These are phyloP conservation scores for Ascochyta fabae DNA, from an alignment of 2,329 filamentous ascomycete genomes.

Conservation along the genomic window DNA sequence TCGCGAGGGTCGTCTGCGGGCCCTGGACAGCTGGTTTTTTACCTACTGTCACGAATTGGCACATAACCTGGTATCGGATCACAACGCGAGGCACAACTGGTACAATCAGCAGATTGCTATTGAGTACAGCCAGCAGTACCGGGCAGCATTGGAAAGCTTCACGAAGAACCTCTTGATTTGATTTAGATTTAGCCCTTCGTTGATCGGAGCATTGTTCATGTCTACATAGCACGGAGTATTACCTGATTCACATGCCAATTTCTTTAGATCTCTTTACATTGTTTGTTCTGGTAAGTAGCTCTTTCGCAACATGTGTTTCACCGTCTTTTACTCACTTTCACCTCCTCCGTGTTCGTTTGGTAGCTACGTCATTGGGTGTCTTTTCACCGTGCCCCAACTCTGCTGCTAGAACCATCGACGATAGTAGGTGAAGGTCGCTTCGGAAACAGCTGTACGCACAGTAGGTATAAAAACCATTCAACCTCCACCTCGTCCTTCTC, in stretches of 20 bases:
- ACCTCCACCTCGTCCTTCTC: neutral
- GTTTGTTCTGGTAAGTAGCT: neutral
- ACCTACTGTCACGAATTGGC: slow-evolving; percentile 95
- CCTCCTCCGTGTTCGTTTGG: neutral
- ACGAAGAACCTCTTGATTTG: slow-evolving; percentile 28
- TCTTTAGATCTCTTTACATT: neutral
- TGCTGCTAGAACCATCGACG: neutral
- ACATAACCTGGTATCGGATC: slow-evolving; percentile 83
- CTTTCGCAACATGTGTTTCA: neutral
- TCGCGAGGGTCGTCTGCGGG: slow-evolving; percentile 47
- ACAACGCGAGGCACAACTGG: slow-evolving; percentile 56
- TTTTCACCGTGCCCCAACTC: neutral
- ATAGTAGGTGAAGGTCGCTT: neutral
- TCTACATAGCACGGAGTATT: neutral
- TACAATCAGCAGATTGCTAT: slow-evolving; percentile 50
- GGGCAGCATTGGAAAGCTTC: slow-evolving; percentile 34
- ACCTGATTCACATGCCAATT: neutral
- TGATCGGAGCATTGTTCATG: neutral
- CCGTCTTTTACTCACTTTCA: neutral
- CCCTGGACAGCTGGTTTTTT: slow-evolving; percentile 86
- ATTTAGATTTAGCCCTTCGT: neutral
- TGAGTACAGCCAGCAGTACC: slow-evolving; percentile 43
- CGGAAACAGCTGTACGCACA: neutral
- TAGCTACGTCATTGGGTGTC: neutral
- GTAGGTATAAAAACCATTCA: neutral